These are phyloP conservation scores for Melastoma malabathricum DNA, from an alignment of 345 rosid species.

Conservation along the genomic window DNA sequence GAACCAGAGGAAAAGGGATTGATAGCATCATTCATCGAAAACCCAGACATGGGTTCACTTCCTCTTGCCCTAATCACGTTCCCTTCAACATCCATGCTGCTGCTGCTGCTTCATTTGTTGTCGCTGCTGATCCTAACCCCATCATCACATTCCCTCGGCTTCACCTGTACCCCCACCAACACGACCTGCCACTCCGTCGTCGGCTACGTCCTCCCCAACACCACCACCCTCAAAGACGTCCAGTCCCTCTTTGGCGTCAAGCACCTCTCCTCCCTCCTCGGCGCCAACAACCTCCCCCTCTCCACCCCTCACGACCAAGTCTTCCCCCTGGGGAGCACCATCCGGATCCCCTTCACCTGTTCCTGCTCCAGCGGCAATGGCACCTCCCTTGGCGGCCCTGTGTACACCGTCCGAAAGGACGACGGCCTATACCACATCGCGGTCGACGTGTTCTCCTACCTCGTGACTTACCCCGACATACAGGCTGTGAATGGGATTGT, in stretches of 20 bases:
- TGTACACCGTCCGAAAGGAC: slow-evolving; percentile 26
- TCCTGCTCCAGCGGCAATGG: slow-evolving; percentile 46
- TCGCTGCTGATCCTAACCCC: slow-evolving; percentile 1
- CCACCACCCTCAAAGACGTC: slow-evolving; percentile 29
- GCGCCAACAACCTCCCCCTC: slow-evolving; percentile 37
- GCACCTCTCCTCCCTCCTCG: slow-evolving; percentile 31
- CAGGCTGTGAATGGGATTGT: slow-evolving; percentile 16
- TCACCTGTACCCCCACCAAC: slow-evolving; percentile 26
- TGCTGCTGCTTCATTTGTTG: neutral
- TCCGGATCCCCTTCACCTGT: slow-evolving; percentile 50
- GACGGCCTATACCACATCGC: slow-evolving; percentile 34
- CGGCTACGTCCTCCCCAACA: slow-evolving; percentile 37
- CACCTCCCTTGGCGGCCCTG: slow-evolving; percentile 22
- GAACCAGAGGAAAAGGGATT: too few relatives aligned
- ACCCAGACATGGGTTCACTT: too few relatives aligned
- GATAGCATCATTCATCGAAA: too few relatives aligned
- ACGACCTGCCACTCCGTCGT: slow-evolving; percentile 28
- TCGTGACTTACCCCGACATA: slow-evolving; percentile 20
- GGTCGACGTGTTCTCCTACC: slow-evolving; percentile 14
- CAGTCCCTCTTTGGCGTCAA: slow-evolving; percentile 35
- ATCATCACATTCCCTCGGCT: slow-evolving; percentile 10
- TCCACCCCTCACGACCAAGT: slow-evolving; percentile 12
- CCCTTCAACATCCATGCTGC: neutral
- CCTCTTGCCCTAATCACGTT: too few relatives aligned
- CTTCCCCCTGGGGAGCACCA: slow-evolving; percentile 9